These are phyloP conservation scores for Tetradesmus obliquus DNA, from an alignment of 139 green algal genomes.

Conservation along the genomic window DNA sequence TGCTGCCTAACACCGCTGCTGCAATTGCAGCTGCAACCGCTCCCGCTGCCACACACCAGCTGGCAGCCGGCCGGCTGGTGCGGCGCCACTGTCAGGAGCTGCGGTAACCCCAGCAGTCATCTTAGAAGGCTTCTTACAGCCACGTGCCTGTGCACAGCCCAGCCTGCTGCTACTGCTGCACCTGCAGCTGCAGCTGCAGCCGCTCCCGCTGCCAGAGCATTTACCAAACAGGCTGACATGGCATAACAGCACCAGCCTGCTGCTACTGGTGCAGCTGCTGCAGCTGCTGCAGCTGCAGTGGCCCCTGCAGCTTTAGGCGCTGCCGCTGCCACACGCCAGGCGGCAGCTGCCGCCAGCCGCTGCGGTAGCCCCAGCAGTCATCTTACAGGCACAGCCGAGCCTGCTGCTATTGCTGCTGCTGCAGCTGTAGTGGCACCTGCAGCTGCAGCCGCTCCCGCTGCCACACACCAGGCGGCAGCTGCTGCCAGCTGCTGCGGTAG, in stretches of 20 bases:
- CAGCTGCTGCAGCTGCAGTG: not conserved
- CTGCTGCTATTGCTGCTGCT: constrained; percentile 2
- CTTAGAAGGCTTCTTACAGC: constrained; percentile 82
- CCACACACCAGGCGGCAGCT: constrained; percentile 51
- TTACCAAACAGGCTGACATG: too few species aligned
- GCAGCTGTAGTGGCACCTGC: not conserved
- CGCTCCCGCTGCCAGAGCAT: too few species aligned
- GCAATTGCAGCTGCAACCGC: not conserved
- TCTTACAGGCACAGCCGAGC: not conserved
- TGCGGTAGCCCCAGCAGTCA: not conserved
- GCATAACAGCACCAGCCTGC: not conserved
- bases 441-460: not conserved
- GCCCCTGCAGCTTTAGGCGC: not conserved
- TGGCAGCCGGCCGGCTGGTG: constrained; percentile 44
- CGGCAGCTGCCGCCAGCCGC: not conserved
- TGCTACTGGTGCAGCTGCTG: not conserved
- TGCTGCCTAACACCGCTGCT: too few species aligned
- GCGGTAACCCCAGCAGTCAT: constrained; percentile 74
- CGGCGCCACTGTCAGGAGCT: constrained; percentile 37
- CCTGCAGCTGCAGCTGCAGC: too few species aligned
- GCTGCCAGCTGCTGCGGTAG: constrained; percentile 56
- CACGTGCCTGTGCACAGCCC: constrained; percentile 59
- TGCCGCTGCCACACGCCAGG: too few species aligned
- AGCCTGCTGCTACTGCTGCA: constrained; percentile 5
- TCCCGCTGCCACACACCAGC: constrained; percentile 12